These are phyloP conservation scores for Penicillium goetzii DNA, from an alignment of 495 filamentous ascomycete genomes.

Conservation along the genomic window DNA sequence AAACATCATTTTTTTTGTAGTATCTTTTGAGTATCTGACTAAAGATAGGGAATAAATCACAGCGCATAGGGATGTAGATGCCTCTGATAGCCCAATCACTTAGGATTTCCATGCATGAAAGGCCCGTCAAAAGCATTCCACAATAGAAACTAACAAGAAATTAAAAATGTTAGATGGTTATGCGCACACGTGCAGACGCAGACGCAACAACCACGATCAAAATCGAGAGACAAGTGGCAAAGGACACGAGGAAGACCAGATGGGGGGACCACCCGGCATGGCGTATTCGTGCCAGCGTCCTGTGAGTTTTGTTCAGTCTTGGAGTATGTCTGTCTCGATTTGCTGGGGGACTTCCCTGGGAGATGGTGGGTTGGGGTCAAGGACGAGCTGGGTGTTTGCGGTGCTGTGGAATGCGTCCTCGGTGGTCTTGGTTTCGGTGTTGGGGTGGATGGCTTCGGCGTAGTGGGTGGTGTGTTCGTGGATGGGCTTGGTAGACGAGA, in stretches of 20 bases:
- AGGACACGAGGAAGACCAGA: neutral
- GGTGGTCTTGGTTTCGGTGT: too few relatives aligned
- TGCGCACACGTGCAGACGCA: neutral
- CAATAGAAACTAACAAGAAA: neutral
- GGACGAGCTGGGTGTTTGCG: too few relatives aligned
- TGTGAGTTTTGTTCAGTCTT: neutral
- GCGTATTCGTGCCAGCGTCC: neutral
- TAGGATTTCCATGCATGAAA: neutral
- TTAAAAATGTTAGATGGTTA: neutral
- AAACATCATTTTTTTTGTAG: neutral
- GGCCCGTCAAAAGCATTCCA: neutral
- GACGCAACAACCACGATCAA: neutral
- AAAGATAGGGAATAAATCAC: neutral
- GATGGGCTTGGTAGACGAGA: neutral
- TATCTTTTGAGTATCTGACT: neutral
- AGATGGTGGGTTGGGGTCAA: neutral
- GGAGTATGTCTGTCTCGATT: neutral
- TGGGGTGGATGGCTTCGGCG: neutral
- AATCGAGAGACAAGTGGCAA: neutral
- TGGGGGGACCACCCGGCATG: neutral
- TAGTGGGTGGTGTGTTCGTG: neutral
- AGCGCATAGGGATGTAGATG: neutral
- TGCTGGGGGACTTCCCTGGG: neutral
- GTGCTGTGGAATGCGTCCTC: neutral
- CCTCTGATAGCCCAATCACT: neutral